Evolutionary conservation across 169 alveolate species (phyloP), one percentile per base, ranked within the genome.

Genomic region (Babesia bovis): DNA sequence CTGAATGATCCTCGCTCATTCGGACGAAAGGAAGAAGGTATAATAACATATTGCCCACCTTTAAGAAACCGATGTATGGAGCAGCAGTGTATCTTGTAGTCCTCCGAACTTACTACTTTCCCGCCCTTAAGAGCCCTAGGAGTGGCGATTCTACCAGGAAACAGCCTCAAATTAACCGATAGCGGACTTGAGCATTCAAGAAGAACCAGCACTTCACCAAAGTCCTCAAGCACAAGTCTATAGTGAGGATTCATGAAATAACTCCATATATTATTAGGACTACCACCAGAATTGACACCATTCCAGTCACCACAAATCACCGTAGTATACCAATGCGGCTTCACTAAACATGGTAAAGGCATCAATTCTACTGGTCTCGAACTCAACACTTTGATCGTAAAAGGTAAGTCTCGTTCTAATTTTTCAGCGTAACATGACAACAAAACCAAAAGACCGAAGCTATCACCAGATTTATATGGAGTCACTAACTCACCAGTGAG

Each of bases 151-250:
- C 86, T 49, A 10, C 92, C 90, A 21, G 49, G 44, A 73, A 91
- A 91, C 32, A 91, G 44, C 42, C 95, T 60, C 77, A 91, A 53
- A 71, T 91, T 91, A 59, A 91, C 92, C 15, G 95, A 91, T 42
- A 87, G 61, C 35, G 76, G 90, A 68, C 68, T 71, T 5, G 87
- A 75, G 52, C 85, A 72, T 50, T 90, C 95, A 56, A 90, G 81
- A 57, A 90, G 60, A 10, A 87, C 56, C 50, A 72, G 53, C 35
- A 77, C 85, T 36, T 82, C 63, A 5, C 73, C 47, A 21, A 72
- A 75, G 61, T 83, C 84, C 13, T 84, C 88, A 12, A 87, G 79
- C 35, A 50, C 42, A 23, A 90, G 67, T 12, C 94, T 83, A 38
- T 84, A 72, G 63, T 90, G 94, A 0, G 94, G 94, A 25, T 90